Evolutionary conservation across 208 protist genomes (phyloP).

Genomic region (Crithidia acanthocephali): DNA sequence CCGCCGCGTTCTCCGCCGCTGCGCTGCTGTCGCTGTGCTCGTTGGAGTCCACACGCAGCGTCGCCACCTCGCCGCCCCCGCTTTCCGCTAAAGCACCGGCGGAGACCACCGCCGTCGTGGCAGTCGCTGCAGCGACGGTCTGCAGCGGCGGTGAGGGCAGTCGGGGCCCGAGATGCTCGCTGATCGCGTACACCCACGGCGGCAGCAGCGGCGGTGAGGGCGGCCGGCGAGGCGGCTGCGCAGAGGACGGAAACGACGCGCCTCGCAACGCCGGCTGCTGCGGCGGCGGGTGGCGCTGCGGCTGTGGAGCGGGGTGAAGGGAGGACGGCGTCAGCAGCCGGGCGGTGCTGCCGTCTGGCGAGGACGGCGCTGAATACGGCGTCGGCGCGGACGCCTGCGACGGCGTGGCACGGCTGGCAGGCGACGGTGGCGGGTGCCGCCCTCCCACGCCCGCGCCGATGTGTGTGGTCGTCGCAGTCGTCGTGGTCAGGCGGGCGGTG

Average conservation of each 20-base stretch:
- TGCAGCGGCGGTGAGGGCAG: not conserved
- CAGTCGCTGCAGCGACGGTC: not conserved
- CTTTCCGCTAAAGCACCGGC: not conserved
- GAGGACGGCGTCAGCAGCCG: not conserved
- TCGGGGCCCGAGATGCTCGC: constrained; percentile 2
- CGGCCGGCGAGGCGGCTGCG: not conserved
- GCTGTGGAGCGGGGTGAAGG: not conserved
- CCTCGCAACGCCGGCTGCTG: too few species aligned
- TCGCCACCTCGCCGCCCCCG: constrained; percentile 5
- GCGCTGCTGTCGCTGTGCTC: too few species aligned
- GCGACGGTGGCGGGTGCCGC: not conserved
- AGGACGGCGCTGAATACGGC: too few species aligned
- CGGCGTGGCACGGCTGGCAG: too few species aligned
- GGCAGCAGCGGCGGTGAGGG: constrained; percentile 8
- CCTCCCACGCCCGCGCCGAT: not conserved
- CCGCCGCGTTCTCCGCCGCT: too few species aligned
- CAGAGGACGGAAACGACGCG: too few species aligned
- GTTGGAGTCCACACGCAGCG: not conserved
- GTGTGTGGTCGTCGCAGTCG: too few species aligned
- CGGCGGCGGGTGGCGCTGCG: too few species aligned
- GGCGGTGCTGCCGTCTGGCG: not conserved
- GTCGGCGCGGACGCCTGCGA: too few species aligned
- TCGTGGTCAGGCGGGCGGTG: not conserved
- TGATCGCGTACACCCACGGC: constrained; percentile 14
- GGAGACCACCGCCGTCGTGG: not conserved